Conservation (phyloP, 352 stramenopile genomes). For the Phytophthora pluvialis region DNA sequence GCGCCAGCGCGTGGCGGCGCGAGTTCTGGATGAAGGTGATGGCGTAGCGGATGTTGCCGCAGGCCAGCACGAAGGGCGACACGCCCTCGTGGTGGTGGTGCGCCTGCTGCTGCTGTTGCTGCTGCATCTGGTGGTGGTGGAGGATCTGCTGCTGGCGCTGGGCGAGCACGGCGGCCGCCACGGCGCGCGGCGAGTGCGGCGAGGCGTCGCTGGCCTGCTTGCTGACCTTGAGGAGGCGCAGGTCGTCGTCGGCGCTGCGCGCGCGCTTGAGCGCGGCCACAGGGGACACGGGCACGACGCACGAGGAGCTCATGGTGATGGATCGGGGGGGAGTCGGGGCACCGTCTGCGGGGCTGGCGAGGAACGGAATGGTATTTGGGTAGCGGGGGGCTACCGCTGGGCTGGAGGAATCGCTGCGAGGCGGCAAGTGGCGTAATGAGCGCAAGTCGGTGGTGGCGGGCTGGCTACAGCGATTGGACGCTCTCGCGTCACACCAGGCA, state of each 20-base stretch:
- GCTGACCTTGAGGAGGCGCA: constrained; percentile 66
- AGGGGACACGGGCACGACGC: constrained; percentile 49
- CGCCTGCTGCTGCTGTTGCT: constrained; percentile 23
- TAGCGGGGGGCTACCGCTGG: constrained; percentile 5
- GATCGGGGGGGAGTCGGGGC: constrained; percentile 6
- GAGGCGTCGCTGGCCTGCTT: constrained; percentile 62
- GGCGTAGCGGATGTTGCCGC: constrained; percentile 66
- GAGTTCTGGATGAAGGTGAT: constrained; percentile 83
- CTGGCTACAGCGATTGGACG: constrained; percentile 44
- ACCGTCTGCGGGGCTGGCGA: background rate
- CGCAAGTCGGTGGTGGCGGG: constrained; percentile 12
- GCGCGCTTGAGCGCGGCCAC: constrained; percentile 61
- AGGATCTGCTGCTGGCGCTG: constrained; percentile 38
- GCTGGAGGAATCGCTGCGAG: constrained; percentile 4
- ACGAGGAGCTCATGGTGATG: constrained; percentile 67
- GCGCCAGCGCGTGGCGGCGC: constrained; percentile 67
- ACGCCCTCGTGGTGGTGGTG: constrained; percentile 26
- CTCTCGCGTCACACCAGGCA: constrained; percentile 24
- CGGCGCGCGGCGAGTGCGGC: constrained; percentile 46
- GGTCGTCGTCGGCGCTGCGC: constrained; percentile 56
- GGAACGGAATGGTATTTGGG: constrained; percentile 27
- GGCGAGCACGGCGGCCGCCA: constrained; percentile 31
- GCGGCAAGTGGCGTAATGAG: constrained; percentile 36
- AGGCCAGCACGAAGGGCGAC: constrained; percentile 56
- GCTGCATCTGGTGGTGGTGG: constrained; percentile 25